A percentile compares a stretch with the other conserved stretches of the same genome.
Evolutionary conservation across 495 filamentous ascomycete genomes (phyloP).

Genomic region (Pseudotulostoma volvatum): DNA sequence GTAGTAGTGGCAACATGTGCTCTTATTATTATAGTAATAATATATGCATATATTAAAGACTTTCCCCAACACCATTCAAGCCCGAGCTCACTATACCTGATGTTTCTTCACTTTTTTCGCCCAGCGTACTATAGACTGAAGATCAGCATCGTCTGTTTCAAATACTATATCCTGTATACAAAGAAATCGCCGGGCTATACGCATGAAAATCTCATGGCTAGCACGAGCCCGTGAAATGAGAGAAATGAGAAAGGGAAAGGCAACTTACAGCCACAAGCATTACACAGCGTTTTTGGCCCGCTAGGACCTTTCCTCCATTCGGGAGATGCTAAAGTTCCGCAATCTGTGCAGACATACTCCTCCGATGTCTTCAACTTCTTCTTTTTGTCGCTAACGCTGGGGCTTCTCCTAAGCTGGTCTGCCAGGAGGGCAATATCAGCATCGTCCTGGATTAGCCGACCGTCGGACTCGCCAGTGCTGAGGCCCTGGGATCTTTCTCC

Average conservation of each 20-base stretch:
- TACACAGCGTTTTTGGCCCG: conserved; percentile 92
- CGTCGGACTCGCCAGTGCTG: conserved; percentile 66
- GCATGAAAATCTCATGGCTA: conserved; percentile 1
- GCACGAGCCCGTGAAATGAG: background rate
- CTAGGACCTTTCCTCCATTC: conserved; percentile 94
- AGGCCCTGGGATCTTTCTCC: conserved; percentile 82
- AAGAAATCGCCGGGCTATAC: background rate
- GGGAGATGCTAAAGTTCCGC: conserved; percentile 82
- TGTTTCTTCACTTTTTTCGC: conserved; percentile 65
- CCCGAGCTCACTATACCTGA: too few species aligned
- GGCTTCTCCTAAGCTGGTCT: conserved; percentile 37
- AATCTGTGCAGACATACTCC: conserved; percentile 94
- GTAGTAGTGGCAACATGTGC: too few species aligned
- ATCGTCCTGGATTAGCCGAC: conserved; percentile 69
- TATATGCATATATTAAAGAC: too few species aligned
- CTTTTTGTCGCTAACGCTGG: conserved; percentile 57
- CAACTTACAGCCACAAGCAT: conserved; percentile 73
- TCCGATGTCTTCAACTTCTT: conserved; percentile 79
- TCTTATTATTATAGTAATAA: too few species aligned
- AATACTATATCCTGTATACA: too few species aligned
- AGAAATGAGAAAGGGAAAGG: conserved; percentile 1
- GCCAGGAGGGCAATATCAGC: conserved; percentile 67
- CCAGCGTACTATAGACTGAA: conserved; percentile 48
- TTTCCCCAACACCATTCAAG: too few species aligned
- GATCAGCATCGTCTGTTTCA: too few species aligned